These are phyloP conservation scores for Pythium insidiosum DNA, from an alignment of 352 stramenopile species.

Conservation along the genomic window DNA sequence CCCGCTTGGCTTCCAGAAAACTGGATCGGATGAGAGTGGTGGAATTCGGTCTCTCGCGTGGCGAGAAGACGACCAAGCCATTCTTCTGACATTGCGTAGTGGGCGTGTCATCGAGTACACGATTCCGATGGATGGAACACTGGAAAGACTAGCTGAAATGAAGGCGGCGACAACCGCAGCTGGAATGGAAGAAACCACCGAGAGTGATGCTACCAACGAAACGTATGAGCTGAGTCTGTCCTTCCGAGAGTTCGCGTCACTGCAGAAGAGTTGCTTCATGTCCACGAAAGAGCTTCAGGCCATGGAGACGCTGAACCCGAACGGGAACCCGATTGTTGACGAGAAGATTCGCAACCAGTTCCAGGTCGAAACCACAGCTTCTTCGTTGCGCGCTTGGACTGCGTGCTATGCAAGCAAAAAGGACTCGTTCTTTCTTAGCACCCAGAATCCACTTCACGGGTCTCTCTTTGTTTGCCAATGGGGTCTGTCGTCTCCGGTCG, in stretches of 20 bases:
- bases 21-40: slow-evolving; percentile 16
- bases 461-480: slow-evolving; percentile 29
- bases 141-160: slow-evolving; percentile 10
- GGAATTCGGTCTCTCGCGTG: slow-evolving; percentile 63
- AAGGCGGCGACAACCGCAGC: slow-evolving; percentile 5
- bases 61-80: slow-evolving; percentile 49
- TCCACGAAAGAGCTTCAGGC: slow-evolving; percentile 37
- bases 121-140: slow-evolving; percentile 24
- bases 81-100: slow-evolving; percentile 56
- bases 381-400: slow-evolving; percentile 20
- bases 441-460: slow-evolving; percentile 18
- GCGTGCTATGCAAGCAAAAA: slow-evolving; percentile 26
- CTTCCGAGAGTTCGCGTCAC: slow-evolving; percentile 27
- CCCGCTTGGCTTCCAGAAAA: slow-evolving; percentile 67
- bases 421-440: slow-evolving; percentile 47
- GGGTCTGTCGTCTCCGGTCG: slow-evolving; percentile 17
- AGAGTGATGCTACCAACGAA: slow-evolving; percentile 12
- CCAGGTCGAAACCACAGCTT: slow-evolving; percentile 23
- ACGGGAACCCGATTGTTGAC: slow-evolving; percentile 26
- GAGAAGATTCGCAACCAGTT: slow-evolving; percentile 46
- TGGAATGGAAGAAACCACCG: slow-evolving; percentile 2
- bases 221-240: slow-evolving; percentile 48
- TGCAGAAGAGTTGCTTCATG: slow-evolving; percentile 39
- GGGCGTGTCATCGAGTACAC: slow-evolving; percentile 65
- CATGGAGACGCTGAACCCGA: slow-evolving; percentile 33